Evolutionary conservation across 345 rosid genomes (phyloP).

Genomic region (Pistacia integerrima): DNA sequence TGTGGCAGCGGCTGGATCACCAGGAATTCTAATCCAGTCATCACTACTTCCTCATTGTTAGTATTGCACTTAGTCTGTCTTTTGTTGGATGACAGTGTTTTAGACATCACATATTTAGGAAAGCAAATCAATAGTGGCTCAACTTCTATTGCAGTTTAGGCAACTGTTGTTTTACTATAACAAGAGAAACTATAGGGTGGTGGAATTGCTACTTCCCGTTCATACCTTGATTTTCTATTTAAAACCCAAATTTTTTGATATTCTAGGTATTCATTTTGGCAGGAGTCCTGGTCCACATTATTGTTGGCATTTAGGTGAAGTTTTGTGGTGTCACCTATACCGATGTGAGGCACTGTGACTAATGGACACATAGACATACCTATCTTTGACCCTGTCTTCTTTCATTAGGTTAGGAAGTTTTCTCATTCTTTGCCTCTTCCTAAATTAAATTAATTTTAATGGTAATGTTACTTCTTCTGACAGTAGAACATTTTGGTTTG

Average conservation of each 20-base stretch:
- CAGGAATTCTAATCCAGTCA: neutral
- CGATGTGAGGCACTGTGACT: neutral
- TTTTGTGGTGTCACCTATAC: neutral
- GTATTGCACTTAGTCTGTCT: neutral
- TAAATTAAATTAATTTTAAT: neutral
- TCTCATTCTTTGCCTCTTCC: neutral
- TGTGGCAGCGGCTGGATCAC: neutral
- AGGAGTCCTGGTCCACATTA: neutral
- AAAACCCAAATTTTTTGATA: neutral
- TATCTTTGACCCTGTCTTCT: neutral
- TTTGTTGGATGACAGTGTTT: neutral
- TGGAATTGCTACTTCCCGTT: neutral
- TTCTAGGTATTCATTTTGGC: conserved; percentile 11
- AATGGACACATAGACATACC: neutral
- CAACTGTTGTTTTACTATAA: neutral
- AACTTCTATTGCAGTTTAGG: neutral
- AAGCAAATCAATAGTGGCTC: neutral
- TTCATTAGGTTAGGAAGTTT: neutral
- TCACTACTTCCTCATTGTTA: neutral
- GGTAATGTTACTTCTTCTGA: neutral
- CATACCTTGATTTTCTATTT: neutral
- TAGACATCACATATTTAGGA: neutral
- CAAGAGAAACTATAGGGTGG: neutral
- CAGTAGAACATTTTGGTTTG: conserved; percentile 1
- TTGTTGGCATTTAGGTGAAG: neutral